Evolutionary conservation across 2,329 filamentous ascomycete genomes (phyloP).

Genomic region (Zalaria sp.): DNA sequence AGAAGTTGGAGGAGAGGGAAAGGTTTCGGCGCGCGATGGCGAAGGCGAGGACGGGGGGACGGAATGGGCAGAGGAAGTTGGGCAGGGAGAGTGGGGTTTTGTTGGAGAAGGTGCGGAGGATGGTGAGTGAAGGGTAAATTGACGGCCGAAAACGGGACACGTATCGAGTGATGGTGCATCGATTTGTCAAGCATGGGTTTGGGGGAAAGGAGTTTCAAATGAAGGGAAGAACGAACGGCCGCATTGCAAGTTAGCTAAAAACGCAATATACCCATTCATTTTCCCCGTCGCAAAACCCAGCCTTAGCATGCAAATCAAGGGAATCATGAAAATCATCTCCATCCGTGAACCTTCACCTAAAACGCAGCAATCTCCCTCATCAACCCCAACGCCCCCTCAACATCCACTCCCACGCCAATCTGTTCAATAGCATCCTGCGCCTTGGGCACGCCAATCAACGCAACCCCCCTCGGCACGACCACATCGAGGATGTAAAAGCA

Average conservation of each 20-base stretch:
- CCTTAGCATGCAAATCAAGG: no score
- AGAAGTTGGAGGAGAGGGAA: constrained; percentile 47
- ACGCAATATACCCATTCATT: no score
- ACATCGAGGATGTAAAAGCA: constrained; percentile 47
- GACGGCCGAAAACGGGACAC: no score
- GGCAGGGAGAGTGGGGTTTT: constrained; percentile 68
- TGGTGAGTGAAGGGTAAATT: constrained; percentile 36
- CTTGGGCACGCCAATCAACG: constrained; percentile 45
- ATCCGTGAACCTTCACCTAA: not conserved
- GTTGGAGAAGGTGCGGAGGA: constrained; percentile 61
- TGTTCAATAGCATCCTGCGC: constrained; percentile 43
- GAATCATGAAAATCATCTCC: no score
- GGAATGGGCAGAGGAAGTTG: constrained; percentile 62
- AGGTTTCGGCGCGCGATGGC: constrained; percentile 55
- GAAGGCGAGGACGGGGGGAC: constrained; percentile 44
- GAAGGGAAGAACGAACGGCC: no score
- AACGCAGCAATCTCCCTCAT: constrained; percentile 13
- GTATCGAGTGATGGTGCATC: not conserved
- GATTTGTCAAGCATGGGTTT: no score
- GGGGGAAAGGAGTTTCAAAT: no score
- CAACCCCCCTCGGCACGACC: constrained; percentile 41
- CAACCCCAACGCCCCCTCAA: constrained; percentile 18
- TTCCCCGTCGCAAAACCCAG: no score
- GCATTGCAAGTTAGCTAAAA: no score
- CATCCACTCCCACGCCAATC: constrained; percentile 25